Conservation (phyloP, 148 eudicot genomes). For the Rhododendron ovatum region DNA sequence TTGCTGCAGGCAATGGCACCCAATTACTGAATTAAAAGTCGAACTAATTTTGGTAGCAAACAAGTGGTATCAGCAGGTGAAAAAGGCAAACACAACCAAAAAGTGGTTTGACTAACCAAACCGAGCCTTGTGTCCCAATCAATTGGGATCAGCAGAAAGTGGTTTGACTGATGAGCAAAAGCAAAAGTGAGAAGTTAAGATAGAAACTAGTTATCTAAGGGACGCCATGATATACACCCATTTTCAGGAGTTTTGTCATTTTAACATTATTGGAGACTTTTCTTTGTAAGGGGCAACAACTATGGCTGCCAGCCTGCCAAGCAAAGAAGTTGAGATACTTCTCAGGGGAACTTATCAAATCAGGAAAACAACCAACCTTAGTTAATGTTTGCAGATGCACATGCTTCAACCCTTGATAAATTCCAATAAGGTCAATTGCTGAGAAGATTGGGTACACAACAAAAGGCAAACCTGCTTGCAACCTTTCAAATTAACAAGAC, state of each 20-base stretch:
- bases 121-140: too few relatives aligned
- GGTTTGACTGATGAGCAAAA: neutral
- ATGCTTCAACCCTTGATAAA: constrained; percentile 85
- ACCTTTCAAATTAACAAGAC: constrained; percentile 33
- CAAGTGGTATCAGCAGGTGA: neutral
- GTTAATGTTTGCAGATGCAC: constrained; percentile 95
- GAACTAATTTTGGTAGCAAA: neutral
- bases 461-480: constrained; percentile 82
- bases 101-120: neutral
- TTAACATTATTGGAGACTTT: neutral
- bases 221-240: neutral
- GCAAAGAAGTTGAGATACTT: neutral
- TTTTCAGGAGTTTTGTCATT: neutral
- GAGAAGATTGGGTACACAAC: constrained; percentile 80
- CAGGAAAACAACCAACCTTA: constrained; percentile 47
- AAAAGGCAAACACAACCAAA: neutral
- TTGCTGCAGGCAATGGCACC: neutral
- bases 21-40: neutral
- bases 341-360: neutral
- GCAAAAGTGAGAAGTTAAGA: neutral
- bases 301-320: neutral
- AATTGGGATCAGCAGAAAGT: neutral
- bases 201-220: neutral
- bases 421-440: constrained; percentile 74
- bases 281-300: neutral